Conservation (phyloP, 257 asterid species). For the Capsicum baccatum region DNA sequence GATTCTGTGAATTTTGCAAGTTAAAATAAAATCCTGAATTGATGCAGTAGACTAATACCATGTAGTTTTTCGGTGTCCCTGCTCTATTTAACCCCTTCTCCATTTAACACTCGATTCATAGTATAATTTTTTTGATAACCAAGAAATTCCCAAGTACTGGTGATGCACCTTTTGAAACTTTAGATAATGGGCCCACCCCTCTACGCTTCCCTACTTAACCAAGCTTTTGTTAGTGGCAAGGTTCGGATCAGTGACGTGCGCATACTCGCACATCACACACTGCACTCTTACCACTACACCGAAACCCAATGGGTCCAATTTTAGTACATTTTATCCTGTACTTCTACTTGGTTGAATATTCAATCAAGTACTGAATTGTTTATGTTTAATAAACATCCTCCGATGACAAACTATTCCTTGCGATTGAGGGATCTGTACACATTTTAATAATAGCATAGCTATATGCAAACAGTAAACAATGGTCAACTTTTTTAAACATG, state of each 20-base stretch:
- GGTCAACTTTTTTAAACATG: background rate
- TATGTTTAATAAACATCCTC: background rate
- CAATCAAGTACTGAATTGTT: background rate
- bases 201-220: background rate
- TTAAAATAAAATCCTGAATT: background rate
- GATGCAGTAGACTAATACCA: conserved; percentile 16
- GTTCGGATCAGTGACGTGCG: background rate
- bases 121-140: background rate
- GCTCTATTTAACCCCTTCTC: background rate
- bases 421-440: background rate
- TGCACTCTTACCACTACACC: background rate
- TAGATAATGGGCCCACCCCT: conserved; percentile 11
- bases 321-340: background rate
- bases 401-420: background rate
- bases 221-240: background rate
- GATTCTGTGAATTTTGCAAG: background rate
- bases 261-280: background rate
- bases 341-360: background rate
- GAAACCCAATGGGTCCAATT: background rate
- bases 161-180: background rate
- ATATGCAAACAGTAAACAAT: background rate
- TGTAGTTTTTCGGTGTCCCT: background rate
- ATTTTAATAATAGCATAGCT: background rate
- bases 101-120: background rate
- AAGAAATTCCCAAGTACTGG: background rate